Evolutionary conservation across 768 basidiomycete genomes (phyloP), one percentile per base, ranked within the genome.

Genomic region (Psilocybe azurescens): DNA sequence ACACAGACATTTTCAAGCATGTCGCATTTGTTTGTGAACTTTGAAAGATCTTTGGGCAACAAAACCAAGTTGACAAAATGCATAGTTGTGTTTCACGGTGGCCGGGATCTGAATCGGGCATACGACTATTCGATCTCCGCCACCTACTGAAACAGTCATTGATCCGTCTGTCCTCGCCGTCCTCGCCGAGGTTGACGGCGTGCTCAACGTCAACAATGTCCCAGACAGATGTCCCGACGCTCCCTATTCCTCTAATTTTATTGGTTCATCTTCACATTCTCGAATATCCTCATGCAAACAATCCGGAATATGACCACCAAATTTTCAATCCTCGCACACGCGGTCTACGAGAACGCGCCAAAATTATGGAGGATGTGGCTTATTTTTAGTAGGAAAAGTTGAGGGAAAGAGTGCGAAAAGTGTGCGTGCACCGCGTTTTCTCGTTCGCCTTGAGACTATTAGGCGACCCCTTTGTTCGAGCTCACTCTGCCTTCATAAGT

Each of bases 261-360:
- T 75, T 86, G 8, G 70, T 86, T 7, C 84, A 86, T 62, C 77
- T 86, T 6, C 81, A 86, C 61, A 80, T 86, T 11, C 74, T 87
- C 16, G 75, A 80, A 58, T 85, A 83, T 67, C 83, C 83, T 0
- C 67, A 78, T 16, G 78, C 77, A 0, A 80, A 84, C 61, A 77
- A 78, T 14, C 70, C 81, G 4, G 81, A 82, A 70, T 86, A 84
- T 64, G 81, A 84, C 66, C 78, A 81, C 58, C 71, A 80, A 57
- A 64, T 85, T 9, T 85, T 86, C 69, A 74, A 83, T 61, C 61
- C 79, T 13, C 75, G 71, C 28, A 68, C 70, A 48, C 79, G 79
- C 47, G 82, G 84, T 14, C 69, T 86, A 54, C 79, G 83, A 20
- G 83, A 86, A 64, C 79, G 86, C 24, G 78, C 72, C 10, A 84